Evolutionary conservation across 805 yeast species (phyloP).

Genomic region (Candida ortonii): DNA sequence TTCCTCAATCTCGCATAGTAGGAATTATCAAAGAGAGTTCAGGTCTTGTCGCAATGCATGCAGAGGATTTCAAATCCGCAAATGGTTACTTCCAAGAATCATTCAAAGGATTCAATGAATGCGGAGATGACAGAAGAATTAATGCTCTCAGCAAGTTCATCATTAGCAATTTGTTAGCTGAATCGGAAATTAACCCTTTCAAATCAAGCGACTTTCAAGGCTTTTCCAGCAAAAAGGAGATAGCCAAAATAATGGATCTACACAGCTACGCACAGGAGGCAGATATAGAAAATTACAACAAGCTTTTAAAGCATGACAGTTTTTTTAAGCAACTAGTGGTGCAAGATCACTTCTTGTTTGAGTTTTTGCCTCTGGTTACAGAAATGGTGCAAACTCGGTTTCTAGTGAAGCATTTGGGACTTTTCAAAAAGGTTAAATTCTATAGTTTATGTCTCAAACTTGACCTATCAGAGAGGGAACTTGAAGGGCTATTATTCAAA

Average conservation of each 20-base stretch:
- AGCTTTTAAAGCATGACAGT: conserved; percentile 12
- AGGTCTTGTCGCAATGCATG: conserved; percentile 62
- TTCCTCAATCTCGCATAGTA: conserved; percentile 71
- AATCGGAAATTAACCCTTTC: conserved; percentile 65
- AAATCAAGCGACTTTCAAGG: conserved; percentile 65
- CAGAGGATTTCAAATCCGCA: conserved; percentile 55
- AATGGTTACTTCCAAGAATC: conserved; percentile 47
- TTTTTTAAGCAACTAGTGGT: conserved; percentile 11
- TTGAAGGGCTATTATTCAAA: conserved; percentile 27
- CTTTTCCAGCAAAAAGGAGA: conserved; percentile 20
- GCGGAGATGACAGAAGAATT: conserved; percentile 60
- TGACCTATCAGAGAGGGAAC: conserved; percentile 14
- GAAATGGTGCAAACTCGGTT: conserved; percentile 27
- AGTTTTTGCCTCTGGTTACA: conserved; percentile 26
- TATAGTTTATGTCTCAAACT: conserved; percentile 19
- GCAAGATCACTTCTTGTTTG: conserved; percentile 16
- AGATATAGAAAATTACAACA: conserved; percentile 25
- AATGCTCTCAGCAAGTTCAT: conserved; percentile 59
- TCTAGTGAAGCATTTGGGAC: conserved; percentile 19
- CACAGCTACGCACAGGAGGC: conserved; percentile 27
- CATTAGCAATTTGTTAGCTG: conserved; percentile 58
- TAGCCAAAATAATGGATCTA: conserved; percentile 25
- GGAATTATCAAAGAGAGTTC: conserved; percentile 79
- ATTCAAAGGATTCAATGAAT: conserved; percentile 47
- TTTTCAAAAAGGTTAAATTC: conserved; percentile 25